Evolutionary conservation across 176 grass and related monocot species (phyloP).

Genomic region (Sorghum bicolor): Sorghum_bicolor_NCBIv3 NC_012878.2:52256501-52257000

Average conservation of each 20-base stretch:
- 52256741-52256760: background rate
- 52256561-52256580: slow-evolving; percentile 78
- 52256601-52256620: slow-evolving; percentile 79
- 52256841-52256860: slow-evolving; percentile 82
- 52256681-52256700: background rate
- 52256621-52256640: slow-evolving; percentile 29
- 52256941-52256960: slow-evolving; percentile 24
- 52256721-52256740: background rate
- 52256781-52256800: slow-evolving; percentile 89
- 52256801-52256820: slow-evolving; percentile 90
- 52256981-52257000: slow-evolving; percentile 48
- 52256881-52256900: slow-evolving; percentile 79
- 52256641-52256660: background rate
- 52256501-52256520: slow-evolving; percentile 74
- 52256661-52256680: slow-evolving; percentile 27
- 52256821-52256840: slow-evolving; percentile 78
- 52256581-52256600: slow-evolving; percentile 82
- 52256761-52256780: background rate
- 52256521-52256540: slow-evolving; percentile 80
- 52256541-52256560: slow-evolving; percentile 73
- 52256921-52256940: slow-evolving; percentile 38
- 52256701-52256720: background rate
- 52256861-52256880: slow-evolving; percentile 89
- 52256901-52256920: slow-evolving; percentile 84
- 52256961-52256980: slow-evolving; percentile 45